Percentiles rank a stretch among this genome's conserved stretches.
Evolutionary conservation across 2,329 filamentous ascomycete species (phyloP).

Genomic region (Alternaria panax): DNA sequence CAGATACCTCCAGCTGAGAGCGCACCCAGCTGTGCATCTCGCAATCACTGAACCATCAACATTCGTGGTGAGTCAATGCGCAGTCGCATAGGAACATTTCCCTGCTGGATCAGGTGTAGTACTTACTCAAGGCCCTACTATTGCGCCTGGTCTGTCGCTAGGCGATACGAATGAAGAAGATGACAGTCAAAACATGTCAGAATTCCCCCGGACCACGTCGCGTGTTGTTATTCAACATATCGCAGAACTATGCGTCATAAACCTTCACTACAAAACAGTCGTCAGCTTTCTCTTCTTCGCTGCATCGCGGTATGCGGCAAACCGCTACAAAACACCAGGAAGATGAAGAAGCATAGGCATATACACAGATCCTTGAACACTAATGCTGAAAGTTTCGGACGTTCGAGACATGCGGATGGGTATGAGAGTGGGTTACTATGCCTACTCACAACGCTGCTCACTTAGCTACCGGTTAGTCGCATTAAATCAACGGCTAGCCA

Average conservation of each 20-base stretch:
- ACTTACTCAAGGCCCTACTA: background rate
- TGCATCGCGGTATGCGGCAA: no score
- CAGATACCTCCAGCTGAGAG: background rate
- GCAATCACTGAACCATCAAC: background rate
- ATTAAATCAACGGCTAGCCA: background rate
- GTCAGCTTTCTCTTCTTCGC: no score
- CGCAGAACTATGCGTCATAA: no score
- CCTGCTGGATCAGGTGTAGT: background rate
- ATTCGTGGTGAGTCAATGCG: background rate
- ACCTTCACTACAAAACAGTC: no score
- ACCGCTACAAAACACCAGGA: no score
- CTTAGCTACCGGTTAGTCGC: no score
- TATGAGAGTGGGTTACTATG: background rate
- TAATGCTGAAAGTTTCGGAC: no score
- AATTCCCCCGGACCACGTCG: background rate
- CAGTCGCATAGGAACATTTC: background rate
- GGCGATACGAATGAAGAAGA: background rate
- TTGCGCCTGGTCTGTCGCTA: background rate
- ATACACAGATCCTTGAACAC: no score
- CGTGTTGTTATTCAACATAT: no score
- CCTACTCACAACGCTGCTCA: background rate
- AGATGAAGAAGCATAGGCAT: no score
- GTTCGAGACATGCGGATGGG: background rate
- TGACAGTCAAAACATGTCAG: background rate
- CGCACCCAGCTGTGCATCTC: background rate